Conservation (phyloP, 2,329 filamentous ascomycete species). For the Aureobasidium sp. region DNA sequence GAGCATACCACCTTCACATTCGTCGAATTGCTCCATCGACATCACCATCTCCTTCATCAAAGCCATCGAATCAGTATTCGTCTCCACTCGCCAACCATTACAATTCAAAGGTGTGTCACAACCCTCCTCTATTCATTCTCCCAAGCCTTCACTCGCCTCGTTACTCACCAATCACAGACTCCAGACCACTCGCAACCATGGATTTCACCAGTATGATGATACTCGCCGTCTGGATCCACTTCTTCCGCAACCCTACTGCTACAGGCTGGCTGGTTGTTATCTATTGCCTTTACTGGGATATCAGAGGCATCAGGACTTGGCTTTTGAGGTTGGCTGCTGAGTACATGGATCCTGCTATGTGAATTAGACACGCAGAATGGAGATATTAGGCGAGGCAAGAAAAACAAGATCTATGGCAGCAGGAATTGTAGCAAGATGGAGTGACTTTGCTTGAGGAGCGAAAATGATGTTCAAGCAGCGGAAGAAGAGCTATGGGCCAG, state of each 20-base stretch:
- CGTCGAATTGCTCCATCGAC: neutral
- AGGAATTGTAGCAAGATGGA: too few species aligned
- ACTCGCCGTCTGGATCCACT: neutral
- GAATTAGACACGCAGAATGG: neutral
- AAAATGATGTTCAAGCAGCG: too few species aligned
- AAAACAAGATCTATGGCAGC: neutral
- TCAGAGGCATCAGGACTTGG: neutral
- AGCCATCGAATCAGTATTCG: neutral
- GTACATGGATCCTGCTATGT: neutral
- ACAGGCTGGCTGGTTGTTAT: neutral
- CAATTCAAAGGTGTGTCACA: neutral
- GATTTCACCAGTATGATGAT: neutral
- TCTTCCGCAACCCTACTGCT: neutral
- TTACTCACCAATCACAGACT: neutral
- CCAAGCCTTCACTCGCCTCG: neutral
- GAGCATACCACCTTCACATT: neutral
- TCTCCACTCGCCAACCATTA: neutral
- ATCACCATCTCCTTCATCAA: neutral
- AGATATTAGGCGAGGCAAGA: neutral
- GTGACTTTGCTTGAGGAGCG: too few species aligned
- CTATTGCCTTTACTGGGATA: neutral
- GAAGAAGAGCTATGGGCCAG: too few species aligned
- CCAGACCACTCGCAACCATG: neutral
- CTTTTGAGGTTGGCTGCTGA: neutral
- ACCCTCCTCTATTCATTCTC: too few species aligned